These are phyloP conservation scores for Aspergillus bombycis DNA, from an alignment of 2,329 filamentous ascomycete genomes.

Conservation along the genomic window DNA sequence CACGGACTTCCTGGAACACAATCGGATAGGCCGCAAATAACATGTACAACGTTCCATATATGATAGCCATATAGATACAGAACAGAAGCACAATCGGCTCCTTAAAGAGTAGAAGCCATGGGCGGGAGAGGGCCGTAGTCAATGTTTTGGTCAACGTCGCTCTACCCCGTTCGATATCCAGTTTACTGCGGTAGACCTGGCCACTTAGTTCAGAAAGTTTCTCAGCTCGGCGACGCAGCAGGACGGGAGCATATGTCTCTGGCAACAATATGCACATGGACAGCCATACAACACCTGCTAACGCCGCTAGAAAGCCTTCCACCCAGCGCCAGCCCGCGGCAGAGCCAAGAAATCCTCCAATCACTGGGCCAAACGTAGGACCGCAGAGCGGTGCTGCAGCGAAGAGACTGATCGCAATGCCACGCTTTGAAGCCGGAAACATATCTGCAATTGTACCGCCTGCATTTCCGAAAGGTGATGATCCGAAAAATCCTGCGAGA, in stretches of 20 bases:
- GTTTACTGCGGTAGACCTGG: constrained; percentile 44
- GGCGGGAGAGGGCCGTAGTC: constrained; percentile 49
- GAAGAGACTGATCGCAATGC: constrained; percentile 65
- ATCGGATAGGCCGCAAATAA: constrained; percentile 23
- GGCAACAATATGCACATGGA: constrained; percentile 22
- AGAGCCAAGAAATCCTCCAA: constrained; percentile 66
- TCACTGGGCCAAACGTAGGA: constrained; percentile 61
- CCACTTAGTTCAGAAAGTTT: constrained; percentile 50
- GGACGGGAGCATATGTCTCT: constrained; percentile 47
- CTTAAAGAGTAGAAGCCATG: constrained; percentile 39
- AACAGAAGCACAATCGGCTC: constrained; percentile 18
- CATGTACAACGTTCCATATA: constrained; percentile 23
- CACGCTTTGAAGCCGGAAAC: constrained; percentile 56
- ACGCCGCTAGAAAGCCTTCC: constrained; percentile 62
- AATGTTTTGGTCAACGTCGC: constrained; percentile 39
- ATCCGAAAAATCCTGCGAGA: constrained; percentile 64
- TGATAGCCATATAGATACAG: constrained; percentile 29
- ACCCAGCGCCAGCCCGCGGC: constrained; percentile 71
- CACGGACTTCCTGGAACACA: constrained; percentile 20
- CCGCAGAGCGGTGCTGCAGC: constrained; percentile 69
- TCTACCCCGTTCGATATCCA: constrained; percentile 41
- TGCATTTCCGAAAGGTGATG: constrained; percentile 62
- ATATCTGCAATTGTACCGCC: constrained; percentile 65
- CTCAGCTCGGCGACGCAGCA: constrained; percentile 50
- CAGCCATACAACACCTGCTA: constrained; percentile 60